Evolutionary conservation across 306 rosid species (phyloP).

Genomic region (Trifolium repens): DNA sequence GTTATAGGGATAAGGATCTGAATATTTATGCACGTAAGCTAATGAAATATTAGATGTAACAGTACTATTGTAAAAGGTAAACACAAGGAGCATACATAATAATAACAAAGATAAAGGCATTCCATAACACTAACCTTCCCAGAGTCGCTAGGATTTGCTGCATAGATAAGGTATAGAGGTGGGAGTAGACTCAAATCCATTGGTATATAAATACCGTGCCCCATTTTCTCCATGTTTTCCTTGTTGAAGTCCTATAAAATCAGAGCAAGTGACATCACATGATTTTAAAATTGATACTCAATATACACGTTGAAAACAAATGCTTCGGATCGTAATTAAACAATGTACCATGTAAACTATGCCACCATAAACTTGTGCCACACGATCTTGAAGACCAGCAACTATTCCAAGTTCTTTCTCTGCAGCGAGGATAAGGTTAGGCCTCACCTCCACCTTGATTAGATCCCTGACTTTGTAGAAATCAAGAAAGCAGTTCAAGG

Average conservation of each 20-base stretch:
- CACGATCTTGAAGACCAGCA: slow-evolving; percentile 98
- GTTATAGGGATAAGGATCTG: slow-evolving; percentile 8
- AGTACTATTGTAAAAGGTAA: not conserved
- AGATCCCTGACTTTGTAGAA: slow-evolving; percentile 74
- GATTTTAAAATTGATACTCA: not conserved
- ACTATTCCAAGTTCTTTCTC: slow-evolving; percentile 93
- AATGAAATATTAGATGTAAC: not conserved
- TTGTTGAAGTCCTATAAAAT: slow-evolving; percentile 74
- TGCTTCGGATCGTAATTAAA: not conserved
- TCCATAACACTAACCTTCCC: slow-evolving; percentile 70
- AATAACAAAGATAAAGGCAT: slow-evolving; percentile 8
- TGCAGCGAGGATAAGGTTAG: slow-evolving; percentile 76
- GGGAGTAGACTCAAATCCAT: slow-evolving; percentile 84
- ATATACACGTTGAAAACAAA: slow-evolving; percentile 2
- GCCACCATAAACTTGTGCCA: slow-evolving; percentile 90
- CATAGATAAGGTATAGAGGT: slow-evolving; percentile 77
- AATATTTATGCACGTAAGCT: not conserved
- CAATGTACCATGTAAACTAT: slow-evolving; percentile 78
- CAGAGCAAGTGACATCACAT: slow-evolving; percentile 1
- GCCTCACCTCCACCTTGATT: slow-evolving; percentile 72
- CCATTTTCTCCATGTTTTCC: slow-evolving; percentile 72
- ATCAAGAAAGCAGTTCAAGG: slow-evolving; percentile 84
- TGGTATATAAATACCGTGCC: slow-evolving; percentile 79
- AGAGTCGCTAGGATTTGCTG: slow-evolving; percentile 94
- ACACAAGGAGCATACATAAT: not conserved